Base-by-base conservation (phyloP, 2,329 filamentous ascomycete species). In the Kalmusia sp. region DNA sequence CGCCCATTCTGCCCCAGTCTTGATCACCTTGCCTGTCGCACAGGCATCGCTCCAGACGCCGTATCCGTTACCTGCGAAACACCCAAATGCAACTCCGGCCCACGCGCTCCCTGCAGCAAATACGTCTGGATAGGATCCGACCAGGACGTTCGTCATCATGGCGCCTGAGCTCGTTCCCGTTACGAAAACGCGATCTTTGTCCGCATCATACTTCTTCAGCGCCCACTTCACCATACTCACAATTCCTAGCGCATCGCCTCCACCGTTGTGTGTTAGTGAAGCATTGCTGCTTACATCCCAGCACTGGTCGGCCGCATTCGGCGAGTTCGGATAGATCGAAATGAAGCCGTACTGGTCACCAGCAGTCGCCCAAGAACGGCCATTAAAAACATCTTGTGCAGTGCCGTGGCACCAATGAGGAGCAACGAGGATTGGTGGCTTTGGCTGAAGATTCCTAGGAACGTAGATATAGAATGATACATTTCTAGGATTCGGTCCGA, bases 21-120 rank as follows among this genome's bases (percentile, higher is more conserved):
- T 69, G 50, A 70, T 59, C 37, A 69, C 66, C 46, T 67, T 67
- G 17, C 70, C 70, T 0, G 58, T 68, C 21, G 70, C 69, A 34
- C 70, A 73, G 0, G 57, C 63, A 37, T 68, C 66, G 51, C 57
- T 71, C 70, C 70, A 73, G 3, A 67, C 65, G 6, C 48, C 68
- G 46, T 57, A 73, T 1, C 68, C 68, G 46, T 66, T 39, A 2
- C 67, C 71, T 3, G 69, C 66, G 38, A 65, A 74, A 35, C 72
- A 75, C 2, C 70, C 72, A 34, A 73, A 73, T n/a, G 70, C 51
- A 2, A 73, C 70, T 15, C 69, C 69, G 1, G 70, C 69, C 60
- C 62, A 71, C 12, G 66, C 70, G 46, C 67, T 71, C 14, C 70
- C 70, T 6, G 67, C 70, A 2, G 70, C 67, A 34, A 73, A 73